These are phyloP conservation scores for Beverwykella pulmonaria DNA, from an alignment of 495 filamentous ascomycete genomes.

Conservation along the genomic window DNA sequence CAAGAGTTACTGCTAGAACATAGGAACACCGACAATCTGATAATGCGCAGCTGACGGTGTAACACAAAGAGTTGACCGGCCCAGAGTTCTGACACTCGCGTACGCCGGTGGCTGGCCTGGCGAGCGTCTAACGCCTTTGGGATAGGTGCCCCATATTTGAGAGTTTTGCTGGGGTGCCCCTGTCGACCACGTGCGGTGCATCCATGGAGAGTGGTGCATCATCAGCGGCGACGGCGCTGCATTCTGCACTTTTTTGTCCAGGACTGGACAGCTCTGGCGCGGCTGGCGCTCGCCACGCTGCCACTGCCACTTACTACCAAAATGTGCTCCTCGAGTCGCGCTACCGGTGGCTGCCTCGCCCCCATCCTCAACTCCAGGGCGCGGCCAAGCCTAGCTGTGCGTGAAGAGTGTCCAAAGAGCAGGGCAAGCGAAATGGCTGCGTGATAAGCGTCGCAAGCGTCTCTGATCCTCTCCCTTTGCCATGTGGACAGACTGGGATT, in stretches of 20 bases:
- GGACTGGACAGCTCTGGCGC: slow-evolving; percentile 2
- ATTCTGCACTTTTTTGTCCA: too few species aligned
- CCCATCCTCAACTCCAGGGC: neutral
- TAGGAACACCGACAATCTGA: too few species aligned
- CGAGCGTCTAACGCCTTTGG: neutral
- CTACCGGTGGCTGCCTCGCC: neutral
- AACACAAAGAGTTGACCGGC: too few species aligned
- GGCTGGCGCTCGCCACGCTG: neutral
- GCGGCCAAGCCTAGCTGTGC: neutral
- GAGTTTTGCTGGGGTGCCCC: slow-evolving; percentile 15
- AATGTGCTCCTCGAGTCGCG: neutral
- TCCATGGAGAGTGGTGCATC: neutral
- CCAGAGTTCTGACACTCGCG: too few species aligned
- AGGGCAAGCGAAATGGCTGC: slow-evolving; percentile 24
- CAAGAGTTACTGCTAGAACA: too few species aligned
- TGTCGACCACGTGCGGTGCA: slow-evolving; percentile 12
- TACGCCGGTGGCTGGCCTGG: too few species aligned
- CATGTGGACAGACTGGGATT: slow-evolving; percentile 29
- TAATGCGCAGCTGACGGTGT: too few species aligned
- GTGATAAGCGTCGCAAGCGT: slow-evolving; percentile 31
- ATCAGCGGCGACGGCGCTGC: neutral
- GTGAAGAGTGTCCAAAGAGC: neutral
- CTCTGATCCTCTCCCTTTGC: slow-evolving; percentile 21
- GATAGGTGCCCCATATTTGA: slow-evolving; percentile 10
- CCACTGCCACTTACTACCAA: neutral